Conservation (phyloP, 345 rosid species). For the Limnanthes douglasii region DNA sequence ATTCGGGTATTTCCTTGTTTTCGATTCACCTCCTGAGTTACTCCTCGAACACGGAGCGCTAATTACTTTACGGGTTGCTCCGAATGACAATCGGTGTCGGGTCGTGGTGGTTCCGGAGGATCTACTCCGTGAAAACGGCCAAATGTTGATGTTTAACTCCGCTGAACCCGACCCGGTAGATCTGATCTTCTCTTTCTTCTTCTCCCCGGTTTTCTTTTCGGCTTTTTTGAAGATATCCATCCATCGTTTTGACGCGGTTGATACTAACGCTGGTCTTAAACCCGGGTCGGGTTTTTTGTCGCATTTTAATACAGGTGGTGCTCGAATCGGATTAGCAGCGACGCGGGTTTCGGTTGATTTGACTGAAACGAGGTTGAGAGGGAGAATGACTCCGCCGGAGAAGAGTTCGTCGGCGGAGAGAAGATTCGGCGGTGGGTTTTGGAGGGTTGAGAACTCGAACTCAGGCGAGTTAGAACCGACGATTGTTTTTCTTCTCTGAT, state of each 20-base stretch:
- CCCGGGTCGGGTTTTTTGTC: conserved; percentile 9
- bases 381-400: conserved; percentile 49
- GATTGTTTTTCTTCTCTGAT: conserved; percentile 17
- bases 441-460: conserved; percentile 61
- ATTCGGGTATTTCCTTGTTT: conserved; percentile 44
- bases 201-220: conserved; percentile 21
- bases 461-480: conserved; percentile 39
- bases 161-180: conserved; percentile 18
- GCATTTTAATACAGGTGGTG: conserved; percentile 3
- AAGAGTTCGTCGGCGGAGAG: conserved; percentile 71
- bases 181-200: conserved; percentile 20
- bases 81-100: conserved; percentile 32
- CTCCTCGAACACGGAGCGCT: conserved; percentile 82
- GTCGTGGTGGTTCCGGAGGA: conserved; percentile 47
- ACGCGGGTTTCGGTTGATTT: conserved; percentile 12
- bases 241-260: conserved; percentile 54
- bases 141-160: conserved; percentile 58
- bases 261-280: conserved; percentile 9
- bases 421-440: conserved; percentile 34
- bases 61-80: conserved; percentile 42
- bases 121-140: conserved; percentile 84
- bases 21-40: conserved; percentile 39
- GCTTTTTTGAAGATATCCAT: conserved; percentile 43
- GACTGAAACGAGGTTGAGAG: conserved; percentile 28
- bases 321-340: conserved; percentile 8